Evolutionary conservation across 192 early-diverging fungal genomes (phyloP), one percentile per base, ranked within the genome.

Genomic region (Jimgerdemannia flammicorona): DNA sequence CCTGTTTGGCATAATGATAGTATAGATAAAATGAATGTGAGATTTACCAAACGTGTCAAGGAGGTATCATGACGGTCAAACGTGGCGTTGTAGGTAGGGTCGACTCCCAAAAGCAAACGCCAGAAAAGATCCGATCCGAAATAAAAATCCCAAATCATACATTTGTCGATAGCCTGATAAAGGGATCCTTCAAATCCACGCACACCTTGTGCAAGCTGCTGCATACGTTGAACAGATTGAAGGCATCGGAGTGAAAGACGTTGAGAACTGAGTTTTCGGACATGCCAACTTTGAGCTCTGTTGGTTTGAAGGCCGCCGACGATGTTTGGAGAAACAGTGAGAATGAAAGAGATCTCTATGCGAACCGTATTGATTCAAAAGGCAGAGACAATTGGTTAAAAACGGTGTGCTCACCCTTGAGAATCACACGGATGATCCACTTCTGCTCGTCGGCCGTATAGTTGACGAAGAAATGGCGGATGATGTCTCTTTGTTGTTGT

Each of bases 341-440:
- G 49, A 59, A 14, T 59, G 6, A 59, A 59, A 14, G 49, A 10
- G 2, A 59, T 29, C 29, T 29, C 29, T 69, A 68, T 43, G 54
- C 3, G 39, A 19, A 64, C 43, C 14, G 11, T n/a, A 43, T 70
- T 40, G 4, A 7, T 17, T 63, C 49, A 59, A 59, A 59, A 59
- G 49, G 49, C 29, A 29, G 29, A 29, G 29, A 29, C 1, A 29
- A 29, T 29, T 29, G 49, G 6, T 59, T 10, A 0, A 6, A 14
- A 59, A 59, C 0, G 14, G 49, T 39, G 44, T 18, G 17, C 39
- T 75, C 79, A 91, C 90, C 90, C 86, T 90, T 93, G 40, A 94
- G 78, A 72, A 95, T 91, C 49, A 95, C 91, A 3, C 93, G 77
- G 7, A 88, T 86, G 4, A 95, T 79, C 94, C 94, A 95, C 44